Evolutionary conservation across 306 rosid genomes (phyloP), one percentile per base, ranked within the genome.

Genomic region (Rosa rugosa): DNA sequence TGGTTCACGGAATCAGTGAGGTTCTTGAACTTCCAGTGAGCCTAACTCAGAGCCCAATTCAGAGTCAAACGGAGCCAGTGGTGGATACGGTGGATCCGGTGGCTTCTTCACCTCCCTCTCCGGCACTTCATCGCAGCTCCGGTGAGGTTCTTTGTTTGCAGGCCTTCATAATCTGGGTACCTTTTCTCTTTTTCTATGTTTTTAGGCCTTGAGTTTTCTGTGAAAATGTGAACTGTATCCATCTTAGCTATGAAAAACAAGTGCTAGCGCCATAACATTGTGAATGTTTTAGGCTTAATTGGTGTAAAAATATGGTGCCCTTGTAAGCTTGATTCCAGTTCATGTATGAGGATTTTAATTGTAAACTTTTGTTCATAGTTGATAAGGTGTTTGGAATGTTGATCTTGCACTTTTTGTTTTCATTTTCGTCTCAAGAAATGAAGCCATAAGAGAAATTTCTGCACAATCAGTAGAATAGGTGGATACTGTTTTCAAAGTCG

Each of bases 1-100:
- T 82, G 41, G 86, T 87, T 82, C 90, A 87, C 75, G 90, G 86
- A 3, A 56, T 86, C 36, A 69, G 68, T 7, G 81, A 60, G 5
- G 68, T 84, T 72, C 87, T 87, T 34, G 76, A 80, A 2, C 72
- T n/a, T 3, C 62, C 77, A 17, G 59, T 46, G 9, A 79, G 23
- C 46, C 46, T 44, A 8, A 11, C 46, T 44, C 46, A 44, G 46
- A 44, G 46, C 10, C 46, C 46, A 44, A 44, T 44, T 44, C 46
- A 76, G 62, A 56, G 65, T 16, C 62, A 18, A 53, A 75, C 10
- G 11, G 50, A 62, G 13, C 38, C 57, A 62, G 68, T 7, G 11
- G 63, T 65, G 62, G 44, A 44, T 44, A 7, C 11, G 2, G 10
- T 8, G 11, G 46, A 2, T 44, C 11, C 46, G 46, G 46, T 44